Evolutionary conservation across 768 basidiomycete species (phyloP).

Genomic region (Leucosporidium yakuticum): DNA sequence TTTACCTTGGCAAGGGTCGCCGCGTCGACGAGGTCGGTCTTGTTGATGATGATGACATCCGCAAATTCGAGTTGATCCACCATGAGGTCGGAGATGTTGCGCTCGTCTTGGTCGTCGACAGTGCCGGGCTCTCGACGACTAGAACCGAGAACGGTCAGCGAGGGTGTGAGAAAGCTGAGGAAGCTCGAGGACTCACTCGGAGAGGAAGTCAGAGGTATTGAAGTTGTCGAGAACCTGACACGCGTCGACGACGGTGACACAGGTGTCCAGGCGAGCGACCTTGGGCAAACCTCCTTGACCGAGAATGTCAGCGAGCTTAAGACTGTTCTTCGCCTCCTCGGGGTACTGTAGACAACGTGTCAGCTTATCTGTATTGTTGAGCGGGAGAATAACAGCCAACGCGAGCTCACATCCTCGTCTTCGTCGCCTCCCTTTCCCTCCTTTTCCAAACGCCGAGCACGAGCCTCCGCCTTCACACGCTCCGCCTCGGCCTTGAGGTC

Average conservation of each 20-base stretch:
- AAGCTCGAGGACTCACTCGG: conserved; percentile 21
- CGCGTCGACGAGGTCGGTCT: conserved; percentile 38
- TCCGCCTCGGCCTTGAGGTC: conserved; percentile 18
- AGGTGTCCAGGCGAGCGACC: conserved; percentile 40
- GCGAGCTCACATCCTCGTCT: neutral
- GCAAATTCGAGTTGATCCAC: conserved; percentile 45
- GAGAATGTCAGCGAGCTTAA: conserved; percentile 40
- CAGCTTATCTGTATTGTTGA: too few species aligned
- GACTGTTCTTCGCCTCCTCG: conserved; percentile 4
- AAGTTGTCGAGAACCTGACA: conserved; percentile 40
- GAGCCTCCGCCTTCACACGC: conserved; percentile 10
- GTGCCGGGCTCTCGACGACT: conserved; percentile 16
- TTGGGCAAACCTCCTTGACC: conserved; percentile 40
- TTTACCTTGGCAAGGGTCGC: conserved; percentile 35
- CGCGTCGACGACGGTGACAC: conserved; percentile 42
- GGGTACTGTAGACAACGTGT: neutral
- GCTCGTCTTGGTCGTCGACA: conserved; percentile 43
- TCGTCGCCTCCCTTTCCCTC: neutral
- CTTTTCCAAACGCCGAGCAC: neutral
- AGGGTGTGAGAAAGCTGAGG: too few species aligned
- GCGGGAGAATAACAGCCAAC: too few species aligned
- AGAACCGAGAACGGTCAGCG: too few species aligned
- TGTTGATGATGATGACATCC: conserved; percentile 43
- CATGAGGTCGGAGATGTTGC: conserved; percentile 36
- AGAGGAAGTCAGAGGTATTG: conserved; percentile 42